A percentile compares a stretch with the other conserved stretches of the same genome.
Conservation (phyloP, 495 filamentous ascomycete genomes). For the Trichoderma asperelloides region DNA sequence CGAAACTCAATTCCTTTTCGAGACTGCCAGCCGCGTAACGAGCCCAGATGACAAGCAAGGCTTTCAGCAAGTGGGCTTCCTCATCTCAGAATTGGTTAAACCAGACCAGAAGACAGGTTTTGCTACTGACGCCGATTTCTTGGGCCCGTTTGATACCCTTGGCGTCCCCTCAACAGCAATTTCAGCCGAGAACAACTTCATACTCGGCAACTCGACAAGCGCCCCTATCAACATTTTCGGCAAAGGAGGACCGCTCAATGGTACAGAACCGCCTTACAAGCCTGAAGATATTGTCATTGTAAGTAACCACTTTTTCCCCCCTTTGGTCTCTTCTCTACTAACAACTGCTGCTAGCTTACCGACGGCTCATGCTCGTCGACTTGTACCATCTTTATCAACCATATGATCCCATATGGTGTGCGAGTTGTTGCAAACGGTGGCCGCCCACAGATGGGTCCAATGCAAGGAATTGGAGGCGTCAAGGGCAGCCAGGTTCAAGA, state of each 20-base stretch:
- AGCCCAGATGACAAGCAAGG: not conserved
- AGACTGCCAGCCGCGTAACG: not conserved
- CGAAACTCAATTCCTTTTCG: not conserved
- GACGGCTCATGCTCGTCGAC: conserved; percentile 56
- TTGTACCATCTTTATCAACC: conserved; percentile 50
- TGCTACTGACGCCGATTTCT: not conserved
- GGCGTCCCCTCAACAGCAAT: conserved; percentile 6
- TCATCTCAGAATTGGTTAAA: not conserved
- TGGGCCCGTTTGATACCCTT: not conserved
- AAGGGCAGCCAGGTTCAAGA: conserved; percentile 37
- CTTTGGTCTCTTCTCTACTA: not conserved
- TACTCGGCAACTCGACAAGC: conserved; percentile 20
- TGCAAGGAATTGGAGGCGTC: conserved; percentile 51
- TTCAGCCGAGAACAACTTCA: conserved; percentile 16
- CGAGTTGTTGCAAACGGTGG: conserved; percentile 46
- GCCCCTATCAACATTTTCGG: conserved; percentile 16
- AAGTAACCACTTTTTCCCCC: not conserved
- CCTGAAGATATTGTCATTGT: conserved; percentile 18
- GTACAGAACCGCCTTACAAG: conserved; percentile 18
- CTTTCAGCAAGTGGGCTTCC: not conserved
- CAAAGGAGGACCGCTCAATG: conserved; percentile 18
- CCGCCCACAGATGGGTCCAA: conserved; percentile 39
- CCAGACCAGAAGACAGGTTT: not conserved
- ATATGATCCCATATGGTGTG: conserved; percentile 43
- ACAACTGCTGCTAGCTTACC: conserved; percentile 14